These are phyloP conservation scores for Colletotrichum truncatum DNA, from an alignment of 2,329 filamentous ascomycete genomes.

Conservation along the genomic window DNA sequence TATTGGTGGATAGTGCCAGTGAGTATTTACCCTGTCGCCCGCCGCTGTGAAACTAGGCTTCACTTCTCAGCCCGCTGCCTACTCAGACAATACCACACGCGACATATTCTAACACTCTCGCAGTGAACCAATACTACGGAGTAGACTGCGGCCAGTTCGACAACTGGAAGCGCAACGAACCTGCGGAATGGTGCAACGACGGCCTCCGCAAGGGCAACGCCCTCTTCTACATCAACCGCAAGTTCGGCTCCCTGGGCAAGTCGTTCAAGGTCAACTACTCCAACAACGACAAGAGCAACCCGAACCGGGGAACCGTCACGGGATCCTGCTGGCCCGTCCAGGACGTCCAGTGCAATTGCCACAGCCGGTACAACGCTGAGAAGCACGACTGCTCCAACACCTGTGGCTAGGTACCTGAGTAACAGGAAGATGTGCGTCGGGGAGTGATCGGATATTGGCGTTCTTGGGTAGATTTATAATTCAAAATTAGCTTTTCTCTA, in stretches of 20 bases:
- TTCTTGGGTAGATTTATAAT: too few species aligned
- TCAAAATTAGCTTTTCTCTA: too few species aligned
- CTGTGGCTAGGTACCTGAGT: too few species aligned
- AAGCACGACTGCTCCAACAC: slow-evolving; percentile 1
- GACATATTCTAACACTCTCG: background rate
- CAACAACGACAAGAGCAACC: background rate
- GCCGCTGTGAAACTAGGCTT: too few species aligned
- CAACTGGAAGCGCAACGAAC: background rate
- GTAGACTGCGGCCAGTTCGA: slow-evolving; percentile 14
- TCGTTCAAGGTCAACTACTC: background rate
- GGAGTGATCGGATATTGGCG: too few species aligned
- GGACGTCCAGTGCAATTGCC: background rate
- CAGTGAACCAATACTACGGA: slow-evolving; percentile 4
- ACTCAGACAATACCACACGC: too few species aligned
- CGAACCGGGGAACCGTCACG: background rate
- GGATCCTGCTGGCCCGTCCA: background rate
- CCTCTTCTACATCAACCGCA: slow-evolving; percentile 11
- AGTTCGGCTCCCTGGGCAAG: background rate
- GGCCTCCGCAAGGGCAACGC: background rate
- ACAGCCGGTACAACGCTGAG: background rate
- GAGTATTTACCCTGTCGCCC: background rate
- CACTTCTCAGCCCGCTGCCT: too few species aligned
- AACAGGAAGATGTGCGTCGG: too few species aligned
- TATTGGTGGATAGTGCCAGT: slow-evolving; percentile 3
- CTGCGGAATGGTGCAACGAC: background rate